Evolutionary conservation across 495 filamentous ascomycete species (phyloP), one percentile per base, ranked within the genome.

Genomic region (Haplographium delicatum): DNA sequence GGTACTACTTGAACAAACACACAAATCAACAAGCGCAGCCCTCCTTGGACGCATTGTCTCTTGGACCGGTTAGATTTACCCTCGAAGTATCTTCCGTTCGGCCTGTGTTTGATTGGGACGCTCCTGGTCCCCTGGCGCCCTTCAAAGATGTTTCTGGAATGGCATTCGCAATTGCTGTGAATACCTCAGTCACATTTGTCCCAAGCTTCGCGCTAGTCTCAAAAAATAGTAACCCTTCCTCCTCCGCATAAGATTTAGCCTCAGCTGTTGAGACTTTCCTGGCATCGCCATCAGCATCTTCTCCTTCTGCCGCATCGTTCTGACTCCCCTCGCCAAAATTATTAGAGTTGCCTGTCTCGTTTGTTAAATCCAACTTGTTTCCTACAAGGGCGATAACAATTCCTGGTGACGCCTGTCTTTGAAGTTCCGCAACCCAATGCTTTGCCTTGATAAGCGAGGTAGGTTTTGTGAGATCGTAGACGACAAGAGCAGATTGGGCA

Each of bases 191-290:
- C 25, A 98, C 93, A 67, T 96, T 95, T 56, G 82, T 72, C 9
- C 93, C 94, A 2, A 90, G 91, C 80, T 98, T 98, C 35, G 93
- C 93, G 58, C 88, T 95, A 18, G 93, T 98, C 75, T 98, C 93
- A 60, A 95, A 98, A 71, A 97, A 98, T 58, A 98, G 63, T 43
- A 97, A 70, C 18, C 83, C 79, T 68, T 98, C 93, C 64, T 97
- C 91, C 45, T 97, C 89, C 10, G 93, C 94, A 72, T 96, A 97
- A 27, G 80, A 69, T 70, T 83, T 88, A n/a, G 91, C 93, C 69
- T 96, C 89, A 35, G 84, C 80, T 13, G 84, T 91, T 24, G 84
- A 80, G 3, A 98, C 81, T 66, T 94, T 95, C 42, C 91, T 75
- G 27, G 87, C 89, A 70, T 94, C 88, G 16, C 79, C 81, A n/a